Conservation (phyloP, 2,329 filamentous ascomycete genomes). For the Myotisia sp. region DNA sequence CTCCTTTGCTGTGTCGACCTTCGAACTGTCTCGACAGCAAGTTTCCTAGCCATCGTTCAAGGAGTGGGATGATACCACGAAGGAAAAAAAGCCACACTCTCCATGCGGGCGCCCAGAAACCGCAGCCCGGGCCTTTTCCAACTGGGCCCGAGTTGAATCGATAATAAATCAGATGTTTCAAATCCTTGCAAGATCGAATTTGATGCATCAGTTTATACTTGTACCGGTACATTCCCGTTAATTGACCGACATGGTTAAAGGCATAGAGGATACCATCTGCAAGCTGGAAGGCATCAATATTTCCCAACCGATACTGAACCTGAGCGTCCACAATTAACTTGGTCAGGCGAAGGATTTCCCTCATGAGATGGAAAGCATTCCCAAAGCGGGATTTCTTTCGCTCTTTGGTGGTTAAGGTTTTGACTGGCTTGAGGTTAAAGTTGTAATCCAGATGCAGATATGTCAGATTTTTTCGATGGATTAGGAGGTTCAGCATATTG, state of each 20-base stretch:
- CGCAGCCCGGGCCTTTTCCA: constrained; percentile 92
- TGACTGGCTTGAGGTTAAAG: constrained; percentile 97
- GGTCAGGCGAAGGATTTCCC: constrained; percentile 86
- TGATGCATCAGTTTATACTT: constrained; percentile 99
- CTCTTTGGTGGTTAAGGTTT: constrained; percentile 96
- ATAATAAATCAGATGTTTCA: constrained; percentile 99
- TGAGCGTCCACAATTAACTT: constrained; percentile 98
- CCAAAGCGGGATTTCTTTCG: constrained; percentile 98
- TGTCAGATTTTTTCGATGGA: constrained; percentile 95
- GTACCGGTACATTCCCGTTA: constrained; percentile 99
- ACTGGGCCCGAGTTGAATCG: constrained; percentile 95
- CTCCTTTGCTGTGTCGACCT: constrained; percentile 94
- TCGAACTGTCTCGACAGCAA: constrained; percentile 94
- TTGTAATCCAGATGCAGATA: constrained; percentile 99
- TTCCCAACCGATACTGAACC: constrained; percentile 91
- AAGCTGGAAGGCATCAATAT: constrained; percentile 97
- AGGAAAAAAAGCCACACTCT: constrained; percentile 99
- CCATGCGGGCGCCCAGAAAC: constrained; percentile 98
- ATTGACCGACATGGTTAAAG: constrained; percentile 95
- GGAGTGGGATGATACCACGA: constrained; percentile 89
- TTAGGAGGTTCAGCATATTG: constrained; percentile 96
- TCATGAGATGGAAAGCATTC: constrained; percentile 98
- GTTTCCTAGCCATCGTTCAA: constrained; percentile 96
- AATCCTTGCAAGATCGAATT: constrained; percentile 94
- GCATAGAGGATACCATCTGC: constrained; percentile 98